phyloP scores from a whole-genome alignment of 192 early-diverging fungal genomes.

The Coemansia sp. region DNA sequence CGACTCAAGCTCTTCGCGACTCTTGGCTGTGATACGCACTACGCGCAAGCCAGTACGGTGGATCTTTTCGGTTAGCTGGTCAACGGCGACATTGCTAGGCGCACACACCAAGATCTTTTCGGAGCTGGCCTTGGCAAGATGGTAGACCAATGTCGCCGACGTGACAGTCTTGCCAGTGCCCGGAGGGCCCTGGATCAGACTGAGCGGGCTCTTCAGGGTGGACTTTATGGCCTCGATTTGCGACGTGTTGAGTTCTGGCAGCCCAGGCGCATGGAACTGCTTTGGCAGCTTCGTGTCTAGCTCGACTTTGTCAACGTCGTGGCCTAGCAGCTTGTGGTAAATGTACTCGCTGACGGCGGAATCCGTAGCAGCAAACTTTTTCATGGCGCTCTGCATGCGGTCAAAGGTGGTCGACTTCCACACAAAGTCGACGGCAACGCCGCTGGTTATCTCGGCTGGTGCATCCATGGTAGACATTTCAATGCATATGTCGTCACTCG shows the following conservation, averaged over 20 bases:
- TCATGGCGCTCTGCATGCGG: slow-evolving; percentile 95
- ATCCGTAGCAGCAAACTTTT: slow-evolving; percentile 95
- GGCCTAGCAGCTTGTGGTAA: slow-evolving; percentile 92
- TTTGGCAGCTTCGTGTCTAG: slow-evolving; percentile 80
- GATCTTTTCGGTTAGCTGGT: slow-evolving; percentile 97
- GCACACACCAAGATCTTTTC: slow-evolving; percentile 97
- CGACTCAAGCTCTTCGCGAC: slow-evolving; percentile 90
- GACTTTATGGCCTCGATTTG: slow-evolving; percentile 94
- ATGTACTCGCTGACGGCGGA: slow-evolving; percentile 92
- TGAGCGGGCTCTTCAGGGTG: slow-evolving; percentile 87
- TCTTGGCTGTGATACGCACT: slow-evolving; percentile 91
- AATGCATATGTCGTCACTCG: slow-evolving; percentile 93
- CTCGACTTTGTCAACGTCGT: slow-evolving; percentile 74
- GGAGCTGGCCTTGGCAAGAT: slow-evolving; percentile 84
- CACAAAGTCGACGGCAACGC: slow-evolving; percentile 94
- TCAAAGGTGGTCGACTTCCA: slow-evolving; percentile 99
- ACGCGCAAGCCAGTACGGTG: slow-evolving; percentile 92
- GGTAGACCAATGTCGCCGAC: slow-evolving; percentile 96
- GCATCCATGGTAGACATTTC: slow-evolving; percentile 74
- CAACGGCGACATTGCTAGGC: slow-evolving; percentile 98
- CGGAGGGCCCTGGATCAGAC: slow-evolving; percentile 93
- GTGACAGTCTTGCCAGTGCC: slow-evolving; percentile 99
- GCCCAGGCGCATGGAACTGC: slow-evolving; percentile 85
- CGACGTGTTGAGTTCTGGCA: slow-evolving; percentile 96
- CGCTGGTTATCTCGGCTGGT: slow-evolving; percentile 66